Base-by-base conservation (phyloP, 179 eudicot genomes). In the Beta corolliflora region DNA sequence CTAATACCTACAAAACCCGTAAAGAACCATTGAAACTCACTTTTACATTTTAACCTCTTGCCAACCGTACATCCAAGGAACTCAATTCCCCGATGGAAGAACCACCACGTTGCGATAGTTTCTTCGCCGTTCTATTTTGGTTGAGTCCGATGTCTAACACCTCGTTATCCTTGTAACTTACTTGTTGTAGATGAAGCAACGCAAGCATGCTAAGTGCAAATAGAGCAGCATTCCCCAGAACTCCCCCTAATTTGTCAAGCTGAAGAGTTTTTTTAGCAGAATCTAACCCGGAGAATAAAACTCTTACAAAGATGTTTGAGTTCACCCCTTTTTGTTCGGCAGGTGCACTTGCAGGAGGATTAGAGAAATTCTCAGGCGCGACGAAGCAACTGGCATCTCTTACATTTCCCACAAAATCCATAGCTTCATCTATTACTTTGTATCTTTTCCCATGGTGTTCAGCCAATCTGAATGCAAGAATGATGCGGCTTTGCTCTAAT, bases 391-490 rank as follows among this genome's bases (percentile, higher is more conserved):
- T 81, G 9, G 89, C 88, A 67, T 91, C 88, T 63, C 86, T 83
- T 4, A 91, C 98, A 58, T 86, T 90, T 48, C 92, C 94, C 44
- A 94, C 92, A 76, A 96, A 92, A 80, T 91, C 95, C 79, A 85
- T 81, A 21, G 97, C 98, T 88, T 96, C 99, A 64, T 96, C 96
- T 66, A 94, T 92, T 74, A 96, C 96, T 80, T 89, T 86, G 86
- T 91, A 88, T 68, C 88, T 89, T 73, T 90, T 94, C 13, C 99
- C 99, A 54, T 90, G 91, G 88, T 94, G 99, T 61, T 95, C 98
- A 9, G 94, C 92, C 84, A 95, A 84, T 77, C 94, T 89, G 83
- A 88, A 81, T 56, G 99, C 93, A 74, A 95, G 94, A 58, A 92
- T 83, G 21, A 94, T 81, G 8, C 97, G 91, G 85, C 98, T 92